Conservation (phyloP, 2,329 filamentous ascomycete genomes). For the Aspergillus amoenus region DNA sequence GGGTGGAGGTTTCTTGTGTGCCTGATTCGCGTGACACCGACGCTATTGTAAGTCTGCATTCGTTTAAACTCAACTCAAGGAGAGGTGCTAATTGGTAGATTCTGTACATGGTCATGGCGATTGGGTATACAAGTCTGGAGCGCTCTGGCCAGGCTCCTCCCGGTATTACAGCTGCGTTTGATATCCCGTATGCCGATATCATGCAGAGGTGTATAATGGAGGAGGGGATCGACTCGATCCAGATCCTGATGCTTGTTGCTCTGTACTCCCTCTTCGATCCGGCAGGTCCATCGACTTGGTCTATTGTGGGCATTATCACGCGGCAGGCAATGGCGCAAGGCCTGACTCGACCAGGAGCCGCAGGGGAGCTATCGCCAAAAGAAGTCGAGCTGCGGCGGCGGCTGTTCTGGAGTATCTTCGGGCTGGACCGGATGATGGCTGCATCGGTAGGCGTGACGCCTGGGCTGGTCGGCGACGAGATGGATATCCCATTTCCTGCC, state of each 20-base stretch:
- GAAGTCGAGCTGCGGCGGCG: neutral
- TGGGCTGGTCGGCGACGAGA: slow-evolving; percentile 2
- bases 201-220: neutral
- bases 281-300: neutral
- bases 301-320: slow-evolving; percentile 2
- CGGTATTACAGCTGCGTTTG: neutral
- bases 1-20: neutral
- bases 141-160: neutral
- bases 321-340: slow-evolving; percentile 7
- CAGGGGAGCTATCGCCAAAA: neutral
- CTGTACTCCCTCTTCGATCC: neutral
- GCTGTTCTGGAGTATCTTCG: slow-evolving; percentile 5
- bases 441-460: neutral
- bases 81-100: neutral
- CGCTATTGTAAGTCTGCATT: neutral
- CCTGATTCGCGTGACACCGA: neutral
- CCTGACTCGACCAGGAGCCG: neutral
- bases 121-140: slow-evolving; percentile 1
- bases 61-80: too few species aligned
- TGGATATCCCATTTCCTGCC: neutral
- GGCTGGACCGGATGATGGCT: slow-evolving; percentile 3
- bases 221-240: neutral
- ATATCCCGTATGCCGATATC: neutral
- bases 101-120: slow-evolving; percentile 2
- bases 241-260: neutral